A percentile compares a stretch with the other conserved stretches of the same genome.
Evolutionary conservation across 192 early-diverging fungal genomes (phyloP).

Genomic region (Blastocladiella britannica): DNA sequence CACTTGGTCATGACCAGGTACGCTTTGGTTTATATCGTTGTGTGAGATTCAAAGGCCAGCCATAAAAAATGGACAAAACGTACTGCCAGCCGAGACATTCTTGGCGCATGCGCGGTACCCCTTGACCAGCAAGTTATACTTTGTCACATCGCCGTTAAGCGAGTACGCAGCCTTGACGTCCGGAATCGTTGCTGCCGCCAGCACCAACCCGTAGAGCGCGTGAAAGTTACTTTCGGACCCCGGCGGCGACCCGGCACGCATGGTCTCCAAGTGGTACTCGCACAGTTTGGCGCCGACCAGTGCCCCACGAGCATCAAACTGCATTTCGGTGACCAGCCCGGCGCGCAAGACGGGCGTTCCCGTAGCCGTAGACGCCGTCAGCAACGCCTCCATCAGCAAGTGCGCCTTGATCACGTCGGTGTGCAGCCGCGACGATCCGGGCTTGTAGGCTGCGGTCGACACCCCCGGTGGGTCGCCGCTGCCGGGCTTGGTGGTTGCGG

Average conservation of each 20-base stretch:
- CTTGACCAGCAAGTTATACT: too few species aligned
- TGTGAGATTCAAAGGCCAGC: too few species aligned
- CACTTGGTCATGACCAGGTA: slow-evolving; percentile 39
- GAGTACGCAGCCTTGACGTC: slow-evolving; percentile 51
- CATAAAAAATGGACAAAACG: slow-evolving; percentile 1
- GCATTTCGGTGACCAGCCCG: slow-evolving; percentile 69
- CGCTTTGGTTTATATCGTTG: too few species aligned
- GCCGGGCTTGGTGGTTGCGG: too few species aligned
- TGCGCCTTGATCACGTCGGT: slow-evolving; percentile 46
- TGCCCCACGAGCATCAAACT: slow-evolving; percentile 78
- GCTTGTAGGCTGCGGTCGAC: too few species aligned
- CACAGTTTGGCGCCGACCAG: slow-evolving; percentile 70
- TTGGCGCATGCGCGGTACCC: slow-evolving; percentile 2
- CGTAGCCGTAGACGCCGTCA: slow-evolving; percentile 51
- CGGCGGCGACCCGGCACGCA: slow-evolving; percentile 37
- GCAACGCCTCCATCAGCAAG: slow-evolving; percentile 65
- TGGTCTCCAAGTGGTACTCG: slow-evolving; percentile 74
- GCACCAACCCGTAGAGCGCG: slow-evolving; percentile 81
- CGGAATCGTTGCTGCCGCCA: slow-evolving; percentile 49
- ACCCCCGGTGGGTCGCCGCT: too few species aligned
- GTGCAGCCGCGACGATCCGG: slow-evolving; percentile 38
- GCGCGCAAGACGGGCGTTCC: slow-evolving; percentile 65
- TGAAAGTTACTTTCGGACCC: slow-evolving; percentile 74
- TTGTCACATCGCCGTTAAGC: too few species aligned
- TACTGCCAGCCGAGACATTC: slow-evolving; percentile 1